Evolutionary conservation across 2,329 filamentous ascomycete species (phyloP), one percentile per base, ranked within the genome.

Genomic region (Colletotrichum gigasporum): DNA sequence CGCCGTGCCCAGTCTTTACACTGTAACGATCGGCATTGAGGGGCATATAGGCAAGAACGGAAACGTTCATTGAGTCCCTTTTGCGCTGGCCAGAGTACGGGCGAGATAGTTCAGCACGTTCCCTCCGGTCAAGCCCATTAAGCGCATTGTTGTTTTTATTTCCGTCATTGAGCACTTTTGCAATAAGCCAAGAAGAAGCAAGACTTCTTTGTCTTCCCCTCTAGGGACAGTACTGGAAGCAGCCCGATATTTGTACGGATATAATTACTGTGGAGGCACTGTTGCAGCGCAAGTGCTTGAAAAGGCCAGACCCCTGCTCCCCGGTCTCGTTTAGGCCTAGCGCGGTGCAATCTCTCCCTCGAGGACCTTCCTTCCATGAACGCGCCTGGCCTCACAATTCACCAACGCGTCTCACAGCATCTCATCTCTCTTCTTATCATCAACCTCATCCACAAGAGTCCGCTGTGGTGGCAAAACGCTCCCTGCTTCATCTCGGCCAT

Each of bases 321-420:
- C 58, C 45, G 51, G 39, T 45, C 51, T 47, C 24, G 11, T 51
- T 58, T 45, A 18, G 63, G 63, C 16, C 37, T 65, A 65, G 63
- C 52, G 57, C 44, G 9, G 45, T 47, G 56, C 62, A 62, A 57
- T 65, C 63, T 65, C 63, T 65, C 63, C 63, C 62, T 65, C 48
- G 24, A 65, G 26, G 50, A 58, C 45, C 51, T 54, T 51, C 47
- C 59, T 56, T 47, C 37, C 58, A 63, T 56, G 63, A 51, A 65
- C 63, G 63, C 63, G 63, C 63, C 64, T 65, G 64, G 52, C 52
- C 52, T 65, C 63, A 32, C 51, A 63, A 45, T 63, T 58, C 63
- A 50, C 51, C 59, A 65, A 65, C 63, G 63, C 63, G 63, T 65
- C 63, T 65, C 63, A 64, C 62, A 61, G 51, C 51, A 65, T 65